phyloP scores from a whole-genome alignment of 805 yeast species.

The Candida suzukii region DNA sequence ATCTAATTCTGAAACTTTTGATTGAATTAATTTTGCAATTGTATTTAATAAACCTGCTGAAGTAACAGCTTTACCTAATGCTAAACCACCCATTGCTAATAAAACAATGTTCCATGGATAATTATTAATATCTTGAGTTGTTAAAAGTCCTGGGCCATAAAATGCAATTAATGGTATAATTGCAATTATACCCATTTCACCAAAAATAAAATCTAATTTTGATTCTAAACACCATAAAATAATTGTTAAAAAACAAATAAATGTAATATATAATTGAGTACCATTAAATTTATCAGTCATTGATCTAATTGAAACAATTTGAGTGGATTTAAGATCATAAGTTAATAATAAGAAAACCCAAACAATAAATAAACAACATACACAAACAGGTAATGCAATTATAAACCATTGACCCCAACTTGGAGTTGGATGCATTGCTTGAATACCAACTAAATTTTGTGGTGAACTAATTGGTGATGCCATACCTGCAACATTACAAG shows the following conservation, averaged over 20 bases:
- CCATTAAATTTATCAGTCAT: slow-evolving; percentile 60
- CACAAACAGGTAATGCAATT: slow-evolving; percentile 74
- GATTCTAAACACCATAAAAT: slow-evolving; percentile 86
- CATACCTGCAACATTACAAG: slow-evolving; percentile 95
- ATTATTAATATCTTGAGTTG: slow-evolving; percentile 89
- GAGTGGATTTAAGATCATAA: slow-evolving; percentile 39
- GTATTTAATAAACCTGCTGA: slow-evolving; percentile 80
- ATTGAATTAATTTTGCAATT: slow-evolving; percentile 66
- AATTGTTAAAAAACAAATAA: slow-evolving; percentile 67
- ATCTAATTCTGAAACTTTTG: slow-evolving; percentile 56
- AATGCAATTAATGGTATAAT: slow-evolving; percentile 84
- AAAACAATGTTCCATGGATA: slow-evolving; percentile 96
- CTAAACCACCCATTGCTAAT: slow-evolving; percentile 96
- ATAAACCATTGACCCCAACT: slow-evolving; percentile 94
- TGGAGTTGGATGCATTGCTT: slow-evolving; percentile 76
- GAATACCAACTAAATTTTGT: slow-evolving; percentile 87
- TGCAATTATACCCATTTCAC: slow-evolving; percentile 97
- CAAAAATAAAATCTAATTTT: slow-evolving; percentile 62
- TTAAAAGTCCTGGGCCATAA: slow-evolving; percentile 83
- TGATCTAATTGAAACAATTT: slow-evolving; percentile 54
- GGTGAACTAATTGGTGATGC: slow-evolving; percentile 97
- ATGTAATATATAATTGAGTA: slow-evolving; percentile 68
- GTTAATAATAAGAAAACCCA: slow-evolving; percentile 69
- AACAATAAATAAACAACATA: slow-evolving; percentile 52
- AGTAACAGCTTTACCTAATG: slow-evolving; percentile 90